phyloP scores from a whole-genome alignment of 805 yeast species.

The Zygosaccharomyces bailii region DNA sequence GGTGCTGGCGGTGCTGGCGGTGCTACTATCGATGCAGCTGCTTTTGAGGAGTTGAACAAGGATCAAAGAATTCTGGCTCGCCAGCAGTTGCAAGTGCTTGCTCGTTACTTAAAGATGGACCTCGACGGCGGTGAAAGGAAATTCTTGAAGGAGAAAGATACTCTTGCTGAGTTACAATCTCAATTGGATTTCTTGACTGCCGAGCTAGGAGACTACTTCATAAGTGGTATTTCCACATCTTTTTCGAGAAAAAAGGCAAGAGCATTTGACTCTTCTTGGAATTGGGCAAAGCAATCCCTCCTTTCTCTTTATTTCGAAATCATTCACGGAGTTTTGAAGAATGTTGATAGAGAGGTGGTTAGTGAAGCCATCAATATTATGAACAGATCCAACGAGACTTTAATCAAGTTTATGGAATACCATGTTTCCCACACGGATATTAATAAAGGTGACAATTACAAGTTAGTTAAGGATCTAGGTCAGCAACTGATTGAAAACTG shows the following conservation, averaged over 20 bases:
- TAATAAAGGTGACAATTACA: conserved; percentile 85
- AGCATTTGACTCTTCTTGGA: conserved; percentile 97
- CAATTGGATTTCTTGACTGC: conserved; percentile 74
- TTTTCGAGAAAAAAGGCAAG: conserved; percentile 93
- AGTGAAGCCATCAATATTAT: conserved; percentile 94
- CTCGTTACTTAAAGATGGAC: conserved; percentile 91
- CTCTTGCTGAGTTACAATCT: conserved; percentile 74
- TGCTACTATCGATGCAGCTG: conserved; percentile 91
- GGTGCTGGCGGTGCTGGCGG: conserved; percentile 67
- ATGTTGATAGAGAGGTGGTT: conserved; percentile 93
- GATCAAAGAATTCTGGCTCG: conserved; percentile 48
- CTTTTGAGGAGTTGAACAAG: conserved; percentile 65
- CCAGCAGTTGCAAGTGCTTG: conserved; percentile 77
- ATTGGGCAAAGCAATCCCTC: conserved; percentile 99
- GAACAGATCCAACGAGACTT: conserved; percentile 93
- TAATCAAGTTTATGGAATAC: conserved; percentile 96
- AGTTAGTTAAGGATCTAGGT: conserved; percentile 85
- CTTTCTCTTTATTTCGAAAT: conserved; percentile 91
- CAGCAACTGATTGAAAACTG: conserved; percentile 94
- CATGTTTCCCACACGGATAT: conserved; percentile 59
- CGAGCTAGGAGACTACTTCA: conserved; percentile 90
- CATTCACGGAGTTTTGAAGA: conserved; percentile 86
- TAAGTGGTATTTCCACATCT: conserved; percentile 84
- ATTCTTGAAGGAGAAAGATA: conserved; percentile 71
- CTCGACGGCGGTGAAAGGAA: conserved; percentile 87